Conservation (phyloP, 495 filamentous ascomycete species). For the Penicillium soppii region DNA sequence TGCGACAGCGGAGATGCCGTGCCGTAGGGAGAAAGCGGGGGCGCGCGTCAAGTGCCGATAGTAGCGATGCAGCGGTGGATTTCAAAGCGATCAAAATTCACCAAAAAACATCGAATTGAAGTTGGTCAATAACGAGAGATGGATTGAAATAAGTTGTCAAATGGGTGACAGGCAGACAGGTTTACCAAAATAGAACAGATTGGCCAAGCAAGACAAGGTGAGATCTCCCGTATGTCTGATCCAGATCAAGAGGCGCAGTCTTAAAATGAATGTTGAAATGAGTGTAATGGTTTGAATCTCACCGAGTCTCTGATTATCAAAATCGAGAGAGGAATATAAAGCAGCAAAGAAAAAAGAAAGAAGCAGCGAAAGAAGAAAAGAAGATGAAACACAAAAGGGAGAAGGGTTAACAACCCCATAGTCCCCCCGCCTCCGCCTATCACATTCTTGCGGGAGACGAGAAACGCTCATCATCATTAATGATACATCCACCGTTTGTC, state of each 20-base stretch:
- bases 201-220: neutral
- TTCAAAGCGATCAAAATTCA: no score
- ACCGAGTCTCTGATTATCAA: no score
- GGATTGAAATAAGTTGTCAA: no score
- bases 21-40: neutral
- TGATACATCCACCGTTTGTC: constrained; percentile 25
- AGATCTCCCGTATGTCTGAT: neutral
- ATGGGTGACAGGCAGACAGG: neutral
- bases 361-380: constrained; percentile 3
- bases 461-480: constrained; percentile 28
- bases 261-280: neutral
- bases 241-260: neutral
- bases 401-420: constrained; percentile 18
- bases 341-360: neutral
- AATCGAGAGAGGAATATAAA: no score
- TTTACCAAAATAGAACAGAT: constrained; percentile 2
- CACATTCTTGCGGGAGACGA: constrained; percentile 15
- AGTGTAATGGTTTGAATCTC: neutral
- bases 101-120: no score
- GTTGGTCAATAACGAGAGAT: no score
- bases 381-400: constrained; percentile 24
- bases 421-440: constrained; percentile 16
- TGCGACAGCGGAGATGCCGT: neutral
- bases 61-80: neutral
- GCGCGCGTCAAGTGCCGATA: neutral